Evolutionary conservation across 768 basidiomycete genomes (phyloP).

Genomic region (Panaeolus cyanescens): DNA sequence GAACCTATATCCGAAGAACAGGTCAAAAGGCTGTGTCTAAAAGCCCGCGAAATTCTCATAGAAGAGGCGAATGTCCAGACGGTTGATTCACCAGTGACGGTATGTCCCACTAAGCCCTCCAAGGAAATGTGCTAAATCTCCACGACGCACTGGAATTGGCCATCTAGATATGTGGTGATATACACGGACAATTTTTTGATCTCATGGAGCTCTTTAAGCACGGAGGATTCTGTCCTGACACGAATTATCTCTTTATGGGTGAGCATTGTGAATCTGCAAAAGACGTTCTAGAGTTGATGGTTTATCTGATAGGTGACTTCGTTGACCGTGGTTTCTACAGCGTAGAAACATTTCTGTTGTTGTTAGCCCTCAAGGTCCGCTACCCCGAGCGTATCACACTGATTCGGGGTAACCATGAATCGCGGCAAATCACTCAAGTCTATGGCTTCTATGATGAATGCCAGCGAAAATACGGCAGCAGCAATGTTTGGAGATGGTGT

Average conservation of each 20-base stretch:
- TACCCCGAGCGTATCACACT: constrained; percentile 97
- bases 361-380: constrained; percentile 94
- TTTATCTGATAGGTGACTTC: constrained; percentile 75
- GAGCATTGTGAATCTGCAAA: constrained; percentile 23
- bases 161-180: constrained; percentile 86
- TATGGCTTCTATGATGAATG: constrained; percentile 97
- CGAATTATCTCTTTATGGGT: constrained; percentile 98
- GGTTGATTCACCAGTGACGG: constrained; percentile 95
- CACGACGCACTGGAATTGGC: background rate
- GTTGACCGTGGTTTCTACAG: constrained; percentile 98
- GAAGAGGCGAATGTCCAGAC: constrained; percentile 98
- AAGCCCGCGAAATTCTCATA: constrained; percentile 94
- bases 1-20: constrained; percentile 95
- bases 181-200: constrained; percentile 97
- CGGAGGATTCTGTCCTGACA: constrained; percentile 89
- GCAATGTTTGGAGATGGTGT: constrained; percentile 97
- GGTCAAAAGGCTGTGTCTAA: constrained; percentile 93
- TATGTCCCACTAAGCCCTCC: constrained; percentile 52
- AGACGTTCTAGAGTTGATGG: background rate
- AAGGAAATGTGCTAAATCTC: background rate
- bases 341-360: constrained; percentile 93
- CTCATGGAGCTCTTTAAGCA: constrained; percentile 94
- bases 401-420: constrained; percentile 97
- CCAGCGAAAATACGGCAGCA: constrained; percentile 91
- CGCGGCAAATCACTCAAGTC: constrained; percentile 94